Conservation (phyloP, 495 filamentous ascomycete species). For the Aspergillus saccharolyticus region DNA sequence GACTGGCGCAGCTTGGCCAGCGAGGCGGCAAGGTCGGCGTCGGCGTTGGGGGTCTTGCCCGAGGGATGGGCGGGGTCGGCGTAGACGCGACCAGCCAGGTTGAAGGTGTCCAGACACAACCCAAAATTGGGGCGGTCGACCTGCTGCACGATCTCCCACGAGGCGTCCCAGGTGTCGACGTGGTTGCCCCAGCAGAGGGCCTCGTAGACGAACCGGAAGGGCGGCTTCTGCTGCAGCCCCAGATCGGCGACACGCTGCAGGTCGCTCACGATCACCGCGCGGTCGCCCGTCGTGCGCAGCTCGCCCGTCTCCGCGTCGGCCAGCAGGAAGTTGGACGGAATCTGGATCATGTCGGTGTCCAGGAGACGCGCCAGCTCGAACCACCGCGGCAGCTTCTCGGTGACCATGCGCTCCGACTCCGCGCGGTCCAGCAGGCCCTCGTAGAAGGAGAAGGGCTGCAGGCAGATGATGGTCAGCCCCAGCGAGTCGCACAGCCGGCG, state of each 20-base stretch:
- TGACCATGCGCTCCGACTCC: slow-evolving; percentile 51
- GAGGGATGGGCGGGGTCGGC: slow-evolving; percentile 57
- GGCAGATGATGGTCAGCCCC: slow-evolving; percentile 58
- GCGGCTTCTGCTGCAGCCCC: slow-evolving; percentile 46
- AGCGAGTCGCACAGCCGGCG: slow-evolving; percentile 52
- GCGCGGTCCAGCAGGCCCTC: slow-evolving; percentile 65
- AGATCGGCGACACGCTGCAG: slow-evolving; percentile 62
- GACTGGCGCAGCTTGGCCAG: slow-evolving; percentile 50
- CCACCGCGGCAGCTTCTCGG: slow-evolving; percentile 62
- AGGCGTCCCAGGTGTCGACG: slow-evolving; percentile 66
- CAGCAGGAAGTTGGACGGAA: slow-evolving; percentile 68
- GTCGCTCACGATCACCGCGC: slow-evolving; percentile 57
- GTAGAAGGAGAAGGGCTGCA: slow-evolving; percentile 78
- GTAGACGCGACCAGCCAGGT: slow-evolving; percentile 70
- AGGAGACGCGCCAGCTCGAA: slow-evolving; percentile 60
- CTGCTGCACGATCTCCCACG: slow-evolving; percentile 60
- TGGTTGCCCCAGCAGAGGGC: slow-evolving; percentile 70
- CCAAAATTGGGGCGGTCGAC: slow-evolving; percentile 73
- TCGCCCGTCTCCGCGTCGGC: slow-evolving; percentile 35
- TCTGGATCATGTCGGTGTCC: slow-evolving; percentile 64
- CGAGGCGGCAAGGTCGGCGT: slow-evolving; percentile 51
- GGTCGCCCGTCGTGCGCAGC: slow-evolving; percentile 47
- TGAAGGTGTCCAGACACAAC: slow-evolving; percentile 75
- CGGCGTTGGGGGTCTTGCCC: slow-evolving; percentile 54
- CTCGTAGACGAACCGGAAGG: slow-evolving; percentile 73